Evolutionary conservation across 176 grass and related monocot genomes (phyloP), one percentile per base, ranked within the genome.

Genomic region (Oryza glumipatula): DNA sequence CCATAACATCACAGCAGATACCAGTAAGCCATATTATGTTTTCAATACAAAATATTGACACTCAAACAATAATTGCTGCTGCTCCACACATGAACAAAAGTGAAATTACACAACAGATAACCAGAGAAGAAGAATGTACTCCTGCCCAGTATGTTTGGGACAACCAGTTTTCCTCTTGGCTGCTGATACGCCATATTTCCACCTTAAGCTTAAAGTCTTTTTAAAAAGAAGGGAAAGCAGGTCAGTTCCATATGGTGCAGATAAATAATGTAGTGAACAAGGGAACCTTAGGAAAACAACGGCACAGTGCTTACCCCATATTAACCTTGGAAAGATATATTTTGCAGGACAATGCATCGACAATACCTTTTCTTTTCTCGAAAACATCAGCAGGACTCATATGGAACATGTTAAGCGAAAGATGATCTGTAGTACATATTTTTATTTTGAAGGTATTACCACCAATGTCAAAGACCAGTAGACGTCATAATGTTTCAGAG

Each of bases 201-300:
- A 47, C 28, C 54, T 70, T 83, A 82, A 45, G 58, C 51, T 68
- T 72, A 73, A 47, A 65, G 12, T 19, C 4, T 17, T 61, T 22
- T 9, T 11, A 21, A 45, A 45, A 82, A 46, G 13, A 17, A n/a
- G 16, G 5, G 24, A 33, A 15, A 19, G 11, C 0, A 17, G 41
- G 19, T 6, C 19, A 35, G 46, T 22, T 65, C 4, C 26, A 83
- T 45, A 63, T 46, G 58, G 9, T 33, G 66, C 5, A 75, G 6
- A 65, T 32, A 3, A 32, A 60, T 56, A 32, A 60, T 56, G 35
- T 7, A 65, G 16, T 67, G 41, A 52, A 23, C 44, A 76, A 67
- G 28, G 17, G 9, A 73, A 46, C 2, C 38, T 30, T 63, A 32
- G 45, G 16, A 32, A 72, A 32, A 16, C 33, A 65, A 66, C 2